These are phyloP conservation scores for Pyrenula massariospora DNA, from an alignment of 495 filamentous ascomycete genomes.

Conservation along the genomic window DNA sequence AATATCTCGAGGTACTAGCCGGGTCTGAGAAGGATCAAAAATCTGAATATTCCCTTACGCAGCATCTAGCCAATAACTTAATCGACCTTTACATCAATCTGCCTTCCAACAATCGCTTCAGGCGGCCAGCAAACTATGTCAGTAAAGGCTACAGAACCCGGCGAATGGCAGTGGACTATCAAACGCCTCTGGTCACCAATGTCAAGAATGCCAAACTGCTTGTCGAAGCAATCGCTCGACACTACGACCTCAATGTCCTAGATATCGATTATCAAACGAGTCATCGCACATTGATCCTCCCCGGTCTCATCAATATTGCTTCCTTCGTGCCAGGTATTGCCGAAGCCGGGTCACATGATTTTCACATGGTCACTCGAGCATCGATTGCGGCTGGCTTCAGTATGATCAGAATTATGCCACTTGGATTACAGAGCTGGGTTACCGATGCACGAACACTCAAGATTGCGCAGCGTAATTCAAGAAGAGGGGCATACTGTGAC, in stretches of 20 bases:
- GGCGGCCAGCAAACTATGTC: slow-evolving; percentile 95
- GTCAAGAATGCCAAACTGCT: slow-evolving; percentile 98
- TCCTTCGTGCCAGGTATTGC: slow-evolving; percentile 69
- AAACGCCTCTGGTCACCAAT: slow-evolving; percentile 93
- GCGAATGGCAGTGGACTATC: slow-evolving; percentile 97
- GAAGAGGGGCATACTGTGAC: slow-evolving; percentile 58
- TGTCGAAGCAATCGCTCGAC: slow-evolving; percentile 83
- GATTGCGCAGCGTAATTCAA: slow-evolving; percentile 64
- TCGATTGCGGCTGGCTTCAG: slow-evolving; percentile 70
- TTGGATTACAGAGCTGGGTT: slow-evolving; percentile 61
- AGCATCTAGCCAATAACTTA: slow-evolving; percentile 90
- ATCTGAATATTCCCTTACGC: slow-evolving; percentile 89
- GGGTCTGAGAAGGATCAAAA: slow-evolving; percentile 67
- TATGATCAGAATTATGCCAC: slow-evolving; percentile 75
- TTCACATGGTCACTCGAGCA: slow-evolving; percentile 58
- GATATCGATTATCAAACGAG: slow-evolving; percentile 83
- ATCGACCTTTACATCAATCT: slow-evolving; percentile 98
- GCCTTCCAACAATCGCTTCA: slow-evolving; percentile 92
- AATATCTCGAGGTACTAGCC: slow-evolving; percentile 79
- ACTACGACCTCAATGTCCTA: slow-evolving; percentile 71
- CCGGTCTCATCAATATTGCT: slow-evolving; percentile 68
- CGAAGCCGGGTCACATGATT: slow-evolving; percentile 51
- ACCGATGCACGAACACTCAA: slow-evolving; percentile 62
- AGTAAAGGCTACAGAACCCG: slow-evolving; percentile 91
- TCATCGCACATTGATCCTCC: slow-evolving; percentile 63